Evolutionary conservation across 2,329 filamentous ascomycete genomes (phyloP), one percentile per base, ranked within the genome.

Genomic region (Pseudogymnoascus verrucosus): DNA sequence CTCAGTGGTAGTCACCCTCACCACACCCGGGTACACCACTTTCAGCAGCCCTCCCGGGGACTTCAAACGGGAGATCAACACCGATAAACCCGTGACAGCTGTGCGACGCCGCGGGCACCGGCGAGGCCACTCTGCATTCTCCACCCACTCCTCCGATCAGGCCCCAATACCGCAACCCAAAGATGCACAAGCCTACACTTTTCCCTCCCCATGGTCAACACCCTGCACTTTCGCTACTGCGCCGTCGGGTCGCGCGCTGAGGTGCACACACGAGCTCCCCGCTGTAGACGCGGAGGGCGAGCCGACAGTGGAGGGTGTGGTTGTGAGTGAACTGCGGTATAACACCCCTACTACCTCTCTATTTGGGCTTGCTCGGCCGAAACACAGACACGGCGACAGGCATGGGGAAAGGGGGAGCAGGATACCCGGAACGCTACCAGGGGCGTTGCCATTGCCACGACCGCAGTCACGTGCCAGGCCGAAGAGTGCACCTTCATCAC

Each of bases 191-290:
- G 87, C 54, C 4, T 96, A 96, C 75, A 83, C 86, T 1, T 97
- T 97, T 72, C 78, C 80, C 19, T 95, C 90, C 44, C 93, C 92
- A 0, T 98, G 93, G 93, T 87, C 91, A 65, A 90, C 91, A 14
- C 83, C 84, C 44, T 98, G 93, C 76, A 89, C 93, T 65, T 98
- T 98, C 75, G 81, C 84, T 14, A 95, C 92, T 0, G 89, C 89
- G 39, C 82, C 86, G 63, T 88, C 84, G 47, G 93, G 93, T 2
- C 87, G 89, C 61, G 88, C 84, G 63, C 76, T 96, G 12, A 86
- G 86, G 73, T 93, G 89, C 75, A 86, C 86, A 63, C 91, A 96
- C 74, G 77, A 84, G n/a, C 78, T 92, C 1, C 67, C 68, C 31
- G 59, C 64, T 10, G 66, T 71, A 12, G 68, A 67, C 23, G 64